Percentiles rank a stretch among this genome's conserved stretches.
phyloP scores from a whole-genome alignment of 2,329 filamentous ascomycete species.

The Aspergillus carbonarius region DNA sequence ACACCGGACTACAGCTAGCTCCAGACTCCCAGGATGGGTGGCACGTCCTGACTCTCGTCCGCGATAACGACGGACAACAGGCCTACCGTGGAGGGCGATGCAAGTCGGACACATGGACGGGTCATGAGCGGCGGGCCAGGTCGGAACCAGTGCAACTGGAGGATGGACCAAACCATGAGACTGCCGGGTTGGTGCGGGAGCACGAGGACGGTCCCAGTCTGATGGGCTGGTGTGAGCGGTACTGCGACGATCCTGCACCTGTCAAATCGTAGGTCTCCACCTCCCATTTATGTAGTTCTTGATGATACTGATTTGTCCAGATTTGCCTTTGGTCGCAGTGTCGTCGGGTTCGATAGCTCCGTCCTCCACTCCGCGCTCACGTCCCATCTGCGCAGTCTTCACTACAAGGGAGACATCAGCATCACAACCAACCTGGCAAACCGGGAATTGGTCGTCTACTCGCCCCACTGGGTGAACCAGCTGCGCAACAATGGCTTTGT shows the following conservation, averaged over 20 bases:
- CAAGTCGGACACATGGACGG: slow-evolving; percentile 4
- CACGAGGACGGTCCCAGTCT: slow-evolving; percentile 17
- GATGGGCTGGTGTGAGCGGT: slow-evolving; percentile 38
- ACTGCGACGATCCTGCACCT: slow-evolving; percentile 33
- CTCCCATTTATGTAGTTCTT: neutral
- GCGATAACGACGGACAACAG: slow-evolving; percentile 24
- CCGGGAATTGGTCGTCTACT: slow-evolving; percentile 36
- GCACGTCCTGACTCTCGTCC: slow-evolving; percentile 18
- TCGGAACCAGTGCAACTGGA: neutral
- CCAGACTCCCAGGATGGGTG: slow-evolving; percentile 13
- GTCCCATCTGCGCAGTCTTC: slow-evolving; percentile 39
- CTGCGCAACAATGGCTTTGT: slow-evolving; percentile 35
- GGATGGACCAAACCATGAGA: neutral
- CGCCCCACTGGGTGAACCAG: slow-evolving; percentile 40
- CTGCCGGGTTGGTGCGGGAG: slow-evolving; percentile 4
- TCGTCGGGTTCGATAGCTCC: slow-evolving; percentile 30
- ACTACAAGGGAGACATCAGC: slow-evolving; percentile 37
- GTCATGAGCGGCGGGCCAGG: neutral
- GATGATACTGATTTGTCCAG: slow-evolving; percentile 9
- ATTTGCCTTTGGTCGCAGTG: slow-evolving; percentile 32
- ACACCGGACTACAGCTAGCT: neutral
- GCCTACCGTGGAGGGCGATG: slow-evolving; percentile 27
- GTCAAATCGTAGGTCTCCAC: slow-evolving; percentile 37
- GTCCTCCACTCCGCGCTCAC: slow-evolving; percentile 29
- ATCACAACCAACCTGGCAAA: slow-evolving; percentile 26